phyloP scores from a whole-genome alignment of 257 asterid species.

The Salvia hispanica region DNA sequence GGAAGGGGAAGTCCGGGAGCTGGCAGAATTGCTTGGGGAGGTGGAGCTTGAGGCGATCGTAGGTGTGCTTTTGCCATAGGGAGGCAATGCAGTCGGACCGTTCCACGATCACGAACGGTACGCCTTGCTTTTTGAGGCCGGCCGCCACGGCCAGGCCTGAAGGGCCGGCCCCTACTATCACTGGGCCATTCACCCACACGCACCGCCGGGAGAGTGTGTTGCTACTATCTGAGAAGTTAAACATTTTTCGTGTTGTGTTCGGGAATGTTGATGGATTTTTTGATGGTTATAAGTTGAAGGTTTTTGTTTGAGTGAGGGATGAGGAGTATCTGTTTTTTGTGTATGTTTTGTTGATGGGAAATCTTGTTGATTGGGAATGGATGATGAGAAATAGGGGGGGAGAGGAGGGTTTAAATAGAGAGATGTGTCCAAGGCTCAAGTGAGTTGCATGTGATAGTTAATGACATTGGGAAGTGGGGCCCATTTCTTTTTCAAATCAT shows the following conservation, averaged over 20 bases:
- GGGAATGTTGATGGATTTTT: not conserved
- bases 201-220: constrained; percentile 38
- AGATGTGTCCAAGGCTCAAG: constrained; percentile 25
- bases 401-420: constrained; percentile 41
- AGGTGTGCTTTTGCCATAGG: constrained; percentile 76
- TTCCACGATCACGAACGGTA: constrained; percentile 70
- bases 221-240: constrained; percentile 34
- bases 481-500: constrained; percentile 45
- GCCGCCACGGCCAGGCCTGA: constrained; percentile 91
- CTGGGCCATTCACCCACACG: constrained; percentile 69
- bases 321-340: not conserved
- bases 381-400: constrained; percentile 21
- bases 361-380: constrained; percentile 23
- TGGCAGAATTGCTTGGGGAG: constrained; percentile 78
- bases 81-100: constrained; percentile 85
- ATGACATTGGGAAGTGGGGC: constrained; percentile 36
- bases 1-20: constrained; percentile 61
- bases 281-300: not conserved
- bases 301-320: not conserved
- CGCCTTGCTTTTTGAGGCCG: constrained; percentile 62
- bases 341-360: not conserved
- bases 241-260: constrained; percentile 30
- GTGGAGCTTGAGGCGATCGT: constrained; percentile 81
- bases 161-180: constrained; percentile 73
- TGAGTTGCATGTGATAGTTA: constrained; percentile 48